phyloP scores from a whole-genome alignment of 768 basidiomycete species.

The Leccinum uliginosum region DNA sequence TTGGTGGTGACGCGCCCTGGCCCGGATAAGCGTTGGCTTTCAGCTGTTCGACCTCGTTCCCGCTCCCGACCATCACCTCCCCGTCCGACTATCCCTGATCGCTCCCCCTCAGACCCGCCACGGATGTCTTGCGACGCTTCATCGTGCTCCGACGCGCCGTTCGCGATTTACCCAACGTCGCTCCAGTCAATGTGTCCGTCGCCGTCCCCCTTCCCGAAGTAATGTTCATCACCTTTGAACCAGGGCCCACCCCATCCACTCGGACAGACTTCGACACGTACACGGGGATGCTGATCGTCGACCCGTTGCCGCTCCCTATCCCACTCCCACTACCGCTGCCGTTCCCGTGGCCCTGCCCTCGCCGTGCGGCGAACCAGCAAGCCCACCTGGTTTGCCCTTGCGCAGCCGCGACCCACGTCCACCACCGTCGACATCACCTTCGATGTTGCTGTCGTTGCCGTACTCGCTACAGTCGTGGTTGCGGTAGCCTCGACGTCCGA shows the following conservation, averaged over 20 bases:
- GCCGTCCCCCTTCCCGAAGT: not conserved
- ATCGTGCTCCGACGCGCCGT: not conserved
- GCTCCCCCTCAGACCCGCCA: no score
- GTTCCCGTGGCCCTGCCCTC: no score
- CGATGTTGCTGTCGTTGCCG: not conserved
- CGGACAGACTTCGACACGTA: no score
- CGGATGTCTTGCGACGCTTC: slow-evolving; percentile 14
- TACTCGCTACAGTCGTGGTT: no score
- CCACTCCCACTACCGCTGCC: no score
- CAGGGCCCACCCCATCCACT: slow-evolving; percentile 14
- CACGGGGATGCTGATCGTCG: no score
- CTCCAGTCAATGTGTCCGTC: no score
- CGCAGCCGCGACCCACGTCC: slow-evolving; percentile 8
- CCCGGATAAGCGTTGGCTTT: no score
- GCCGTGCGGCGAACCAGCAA: no score
- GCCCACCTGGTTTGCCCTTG: slow-evolving; percentile 13
- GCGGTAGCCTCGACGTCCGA: slow-evolving; percentile 17
- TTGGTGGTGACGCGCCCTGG: not conserved
- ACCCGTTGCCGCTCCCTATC: no score
- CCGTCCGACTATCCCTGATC: no score
- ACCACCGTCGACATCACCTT: not conserved
- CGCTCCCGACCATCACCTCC: slow-evolving; percentile 21
- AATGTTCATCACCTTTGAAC: not conserved
- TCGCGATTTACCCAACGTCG: not conserved
- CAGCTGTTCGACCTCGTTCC: not conserved